Base-by-base conservation (phyloP, 768 basidiomycete genomes). In the Boletus reticuloceps region DNA sequence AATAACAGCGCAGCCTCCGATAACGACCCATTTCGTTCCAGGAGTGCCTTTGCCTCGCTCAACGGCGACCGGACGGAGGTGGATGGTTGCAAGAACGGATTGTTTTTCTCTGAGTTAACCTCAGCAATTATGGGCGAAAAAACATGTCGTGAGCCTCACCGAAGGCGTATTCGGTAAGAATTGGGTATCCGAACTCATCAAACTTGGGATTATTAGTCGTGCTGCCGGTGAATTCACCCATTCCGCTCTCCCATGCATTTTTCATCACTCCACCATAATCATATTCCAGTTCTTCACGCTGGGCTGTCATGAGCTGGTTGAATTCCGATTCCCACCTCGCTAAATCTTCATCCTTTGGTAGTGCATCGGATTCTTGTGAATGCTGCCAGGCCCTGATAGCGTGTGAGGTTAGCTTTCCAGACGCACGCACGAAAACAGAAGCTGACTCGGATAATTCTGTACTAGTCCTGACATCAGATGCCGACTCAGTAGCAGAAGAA, bases 271-370 rank as follows among this genome's bases (percentile, higher is more conserved):
- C 69, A 16, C 83, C 82, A 46, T 83, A 85, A 64, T 88, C 88
- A 51, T 75, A 69, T n/a, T 85, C 83, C 2, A 82, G 68, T 31
- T 86, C 85, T 20, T 89, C 85, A 31, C 87, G 81, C 54, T 86
- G 78, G 10, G 79, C 67, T 34, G 77, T 78, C 88, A 92, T 89
- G 40, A 91, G 72, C 55, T 91, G 85, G 65, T 87, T 85, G 58
- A 92, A 88, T 67, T 92, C 84, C 7, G 88, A 81, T 69, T 93
- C 91, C 90, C 90, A 92, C 69, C 84, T 86, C 2, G 84, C 82
- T 52, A 89, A 68, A 54, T 90, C 87, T 66, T 84, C 85, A 22
- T 75, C 64, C 6, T 81, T 76, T 1, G 84, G 82, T 4, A 83
- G 80, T 22, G 79, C 55, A 25, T 81, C 81, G 1, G 83, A 85